Percentiles rank a stretch among this genome's conserved stretches.
Evolutionary conservation across 371 early-diverging fungal species (phyloP).

Genomic region (Umbelopsis sp.): DNA sequence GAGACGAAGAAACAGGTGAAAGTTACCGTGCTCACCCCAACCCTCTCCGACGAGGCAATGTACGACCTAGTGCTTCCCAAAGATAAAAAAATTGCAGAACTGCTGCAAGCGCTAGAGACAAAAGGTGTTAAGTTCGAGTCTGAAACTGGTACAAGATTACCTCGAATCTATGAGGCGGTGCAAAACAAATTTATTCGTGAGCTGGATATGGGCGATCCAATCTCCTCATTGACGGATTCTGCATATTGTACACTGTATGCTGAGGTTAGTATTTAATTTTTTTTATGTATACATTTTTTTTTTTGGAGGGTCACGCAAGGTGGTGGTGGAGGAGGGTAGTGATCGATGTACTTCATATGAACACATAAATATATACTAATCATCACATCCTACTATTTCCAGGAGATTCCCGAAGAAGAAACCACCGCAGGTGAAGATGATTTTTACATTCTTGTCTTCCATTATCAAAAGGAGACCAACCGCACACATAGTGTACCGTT

Average conservation of each 20-base stretch:
- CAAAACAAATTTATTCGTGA: conserved; percentile 44
- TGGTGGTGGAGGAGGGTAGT: too few species aligned
- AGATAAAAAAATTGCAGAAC: conserved; percentile 54
- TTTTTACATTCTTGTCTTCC: conserved; percentile 64
- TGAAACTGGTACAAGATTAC: conserved; percentile 25
- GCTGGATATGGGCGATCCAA: conserved; percentile 43
- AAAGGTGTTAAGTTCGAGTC: conserved; percentile 44
- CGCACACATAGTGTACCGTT: conserved; percentile 87
- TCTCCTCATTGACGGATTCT: conserved; percentile 41
- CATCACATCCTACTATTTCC: conserved; percentile 11
- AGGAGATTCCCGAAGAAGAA: conserved; percentile 74
- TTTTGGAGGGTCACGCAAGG: too few species aligned
- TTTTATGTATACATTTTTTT: background rate
- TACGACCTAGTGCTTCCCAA: conserved; percentile 63
- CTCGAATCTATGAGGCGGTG: conserved; percentile 49
- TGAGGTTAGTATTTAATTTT: conserved; percentile 32
- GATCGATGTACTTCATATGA: too few species aligned
- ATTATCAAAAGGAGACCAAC: conserved; percentile 69
- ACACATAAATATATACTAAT: conserved; percentile 34
- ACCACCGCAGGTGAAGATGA: conserved; percentile 47
- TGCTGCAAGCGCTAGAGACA: conserved; percentile 65
- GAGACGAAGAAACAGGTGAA: conserved; percentile 74
- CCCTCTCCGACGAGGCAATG: conserved; percentile 32
- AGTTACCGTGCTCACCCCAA: conserved; percentile 59
- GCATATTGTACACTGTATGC: conserved; percentile 35